phyloP scores from a whole-genome alignment of 352 stramenopile species.

The Pythium dissimile region DNA sequence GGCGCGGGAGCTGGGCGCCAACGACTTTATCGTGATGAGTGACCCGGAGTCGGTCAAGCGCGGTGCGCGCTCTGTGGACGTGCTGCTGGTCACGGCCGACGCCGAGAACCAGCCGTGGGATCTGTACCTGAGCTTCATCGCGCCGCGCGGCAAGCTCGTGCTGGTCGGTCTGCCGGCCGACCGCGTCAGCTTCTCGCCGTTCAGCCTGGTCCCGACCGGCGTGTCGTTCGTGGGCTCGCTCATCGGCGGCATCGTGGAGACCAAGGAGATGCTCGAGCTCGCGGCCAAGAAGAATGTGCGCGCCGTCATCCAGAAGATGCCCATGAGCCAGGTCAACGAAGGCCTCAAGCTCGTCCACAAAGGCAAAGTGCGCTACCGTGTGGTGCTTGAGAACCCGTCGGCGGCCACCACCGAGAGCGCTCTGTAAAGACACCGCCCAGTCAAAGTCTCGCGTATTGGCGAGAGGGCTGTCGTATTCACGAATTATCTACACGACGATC shows the following conservation, averaged over 20 bases:
- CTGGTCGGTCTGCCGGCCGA: slow-evolving; percentile 23
- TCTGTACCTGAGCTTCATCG: slow-evolving; percentile 6
- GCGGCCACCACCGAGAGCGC: too few relatives aligned
- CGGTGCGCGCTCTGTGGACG: slow-evolving; percentile 18
- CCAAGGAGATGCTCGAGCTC: slow-evolving; percentile 9
- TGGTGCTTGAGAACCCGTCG: slow-evolving; percentile 32
- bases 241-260: slow-evolving; percentile 22
- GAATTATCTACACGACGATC: too few relatives aligned
- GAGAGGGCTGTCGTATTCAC: too few relatives aligned
- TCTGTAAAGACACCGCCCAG: not conserved
- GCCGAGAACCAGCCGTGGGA: slow-evolving; percentile 31
- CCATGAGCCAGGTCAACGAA: slow-evolving; percentile 12
- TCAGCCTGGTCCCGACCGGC: slow-evolving; percentile 38
- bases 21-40: slow-evolving; percentile 19
- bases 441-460: not conserved
- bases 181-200: not conserved
- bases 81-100: slow-evolving; percentile 29
- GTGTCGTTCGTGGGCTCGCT: slow-evolving; percentile 20
- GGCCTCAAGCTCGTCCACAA: slow-evolving; percentile 10
- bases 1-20: slow-evolving; percentile 12
- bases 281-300: slow-evolving; percentile 8
- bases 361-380: slow-evolving; percentile 10
- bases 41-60: slow-evolving; percentile 7
- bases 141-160: slow-evolving; percentile 20
- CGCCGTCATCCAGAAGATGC: slow-evolving; percentile 10